Evolutionary conservation across 2,329 filamentous ascomycete genomes (phyloP).

Genomic region (Ophiobolus disseminans): DNA sequence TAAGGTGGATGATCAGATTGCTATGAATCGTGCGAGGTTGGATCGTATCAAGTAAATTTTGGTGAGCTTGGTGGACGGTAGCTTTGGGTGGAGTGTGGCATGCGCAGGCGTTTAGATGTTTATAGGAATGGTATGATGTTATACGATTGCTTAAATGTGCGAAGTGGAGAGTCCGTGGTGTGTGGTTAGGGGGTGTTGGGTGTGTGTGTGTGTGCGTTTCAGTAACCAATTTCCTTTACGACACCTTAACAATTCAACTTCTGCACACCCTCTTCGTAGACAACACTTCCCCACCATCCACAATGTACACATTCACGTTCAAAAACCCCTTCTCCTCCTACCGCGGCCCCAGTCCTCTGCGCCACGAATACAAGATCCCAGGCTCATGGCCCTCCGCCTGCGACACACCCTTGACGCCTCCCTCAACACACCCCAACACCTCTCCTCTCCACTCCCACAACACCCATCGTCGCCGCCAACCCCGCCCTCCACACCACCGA

Average conservation of each 20-base stretch:
- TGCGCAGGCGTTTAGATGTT: not conserved
- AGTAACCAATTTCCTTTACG: too few species aligned
- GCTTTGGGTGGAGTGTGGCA: not conserved
- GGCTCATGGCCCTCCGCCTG: conserved; percentile 1
- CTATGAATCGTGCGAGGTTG: conserved; percentile 76
- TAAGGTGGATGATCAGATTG: conserved; percentile 76
- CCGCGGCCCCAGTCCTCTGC: not conserved
- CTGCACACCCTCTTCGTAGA: not conserved
- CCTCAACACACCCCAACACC: too few species aligned
- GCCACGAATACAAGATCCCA: not conserved
- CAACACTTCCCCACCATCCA: not conserved
- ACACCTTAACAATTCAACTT: not conserved
- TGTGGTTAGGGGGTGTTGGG: too few species aligned
- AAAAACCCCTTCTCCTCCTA: not conserved
- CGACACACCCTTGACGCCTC: not conserved
- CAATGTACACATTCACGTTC: not conserved
- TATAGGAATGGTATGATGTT: not conserved
- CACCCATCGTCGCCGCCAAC: too few species aligned
- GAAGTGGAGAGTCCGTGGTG: too few species aligned
- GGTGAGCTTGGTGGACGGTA: not conserved
- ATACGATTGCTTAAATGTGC: not conserved
- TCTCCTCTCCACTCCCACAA: too few species aligned
- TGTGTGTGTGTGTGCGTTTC: too few species aligned
- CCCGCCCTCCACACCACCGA: too few species aligned
- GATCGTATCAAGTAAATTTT: conserved; percentile 68